Evolutionary conservation across 345 rosid species (phyloP), one percentile per base, ranked within the genome.

Genomic region (Limnanthes douglasii): DNA sequence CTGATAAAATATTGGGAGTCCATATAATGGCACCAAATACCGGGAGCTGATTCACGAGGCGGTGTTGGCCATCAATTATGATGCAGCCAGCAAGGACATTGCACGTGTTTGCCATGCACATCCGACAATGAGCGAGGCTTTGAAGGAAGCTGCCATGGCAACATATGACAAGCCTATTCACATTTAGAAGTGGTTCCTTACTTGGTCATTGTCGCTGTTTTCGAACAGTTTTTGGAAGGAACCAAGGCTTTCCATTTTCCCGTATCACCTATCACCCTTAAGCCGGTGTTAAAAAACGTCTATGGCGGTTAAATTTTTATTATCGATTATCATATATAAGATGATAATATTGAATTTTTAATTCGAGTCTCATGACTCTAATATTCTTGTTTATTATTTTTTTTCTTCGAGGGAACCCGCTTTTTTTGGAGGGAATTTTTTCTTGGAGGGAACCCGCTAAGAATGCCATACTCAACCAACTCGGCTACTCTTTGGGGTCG

Each of bases 81-180:
- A 65, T 54, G 96, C 99, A 23, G 33, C 73, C 0, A 92, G 99
- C 8, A 94, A 81, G 72, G 99, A 85, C 56, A 92, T 92, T 6
- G 94, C 96, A 10, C 82, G 94, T 3, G 88, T 85, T 27, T 92
- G 99, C 67, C 99, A 85, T 30, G 99, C 99, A 18, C 99, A 81
- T 45, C 99, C 99, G 8, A 92, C 99, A 11, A 75, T 92, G 99
- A 92, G 99, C 24, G 99, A 92, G 55, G 99, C 96, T 17, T 39
- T 92, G 67, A 92, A 92, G 86, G 99, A 92, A 72, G 99, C 99
- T 28, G 99, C 96, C 26, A 81, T 92, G 99, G 99, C 99, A 25
- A 81, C 99, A 36, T 57, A 85, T 28, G 99, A 85, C 83, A 92
- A 85, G 73, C 94, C 99, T 51, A 85, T 92, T 66, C 99, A 92